phyloP scores from a whole-genome alignment of 371 early-diverging fungal genomes.

The Choanephora cucurbitarum region DNA sequence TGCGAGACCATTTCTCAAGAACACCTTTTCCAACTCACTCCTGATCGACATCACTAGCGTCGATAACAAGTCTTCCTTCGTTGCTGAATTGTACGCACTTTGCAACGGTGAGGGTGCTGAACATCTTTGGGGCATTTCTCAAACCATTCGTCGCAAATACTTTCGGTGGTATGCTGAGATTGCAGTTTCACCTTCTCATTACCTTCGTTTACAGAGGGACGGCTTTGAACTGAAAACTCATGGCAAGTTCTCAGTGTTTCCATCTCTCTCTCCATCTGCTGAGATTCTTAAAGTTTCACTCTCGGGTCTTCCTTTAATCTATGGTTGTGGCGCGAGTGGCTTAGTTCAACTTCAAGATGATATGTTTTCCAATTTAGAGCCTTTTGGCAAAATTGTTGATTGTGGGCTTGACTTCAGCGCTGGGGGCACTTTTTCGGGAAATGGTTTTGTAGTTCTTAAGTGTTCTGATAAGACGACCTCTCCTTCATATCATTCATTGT shows the following conservation, averaged over 20 bases:
- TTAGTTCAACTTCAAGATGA: neutral
- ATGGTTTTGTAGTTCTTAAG: conserved; percentile 14
- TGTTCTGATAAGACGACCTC: conserved; percentile 31
- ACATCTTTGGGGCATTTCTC: too few relatives aligned
- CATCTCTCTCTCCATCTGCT: conserved; percentile 3
- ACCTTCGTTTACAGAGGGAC: too few relatives aligned
- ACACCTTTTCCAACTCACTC: too few relatives aligned
- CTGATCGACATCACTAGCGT: too few relatives aligned
- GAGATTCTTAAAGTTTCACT: conserved; percentile 2
- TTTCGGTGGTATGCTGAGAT: too few relatives aligned
- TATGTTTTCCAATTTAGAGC: conserved; percentile 1
- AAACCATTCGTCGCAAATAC: too few relatives aligned
- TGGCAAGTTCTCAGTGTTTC: neutral
- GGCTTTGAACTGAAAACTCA: too few relatives aligned
- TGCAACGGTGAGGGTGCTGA: neutral
- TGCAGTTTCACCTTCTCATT: too few relatives aligned
- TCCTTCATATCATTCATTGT: conserved; percentile 36
- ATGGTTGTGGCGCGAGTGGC: conserved; percentile 1
- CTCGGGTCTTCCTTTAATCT: neutral
- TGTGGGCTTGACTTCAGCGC: conserved; percentile 3
- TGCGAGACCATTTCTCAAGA: too few relatives aligned
- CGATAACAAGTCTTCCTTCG: too few relatives aligned
- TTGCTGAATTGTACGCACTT: too few relatives aligned
- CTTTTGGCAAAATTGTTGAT: conserved; percentile 3
- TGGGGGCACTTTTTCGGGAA: conserved; percentile 2